Evolutionary conservation across 164 flowering plant genomes (phyloP).

Genomic region (Magnolia officinalis): DNA sequence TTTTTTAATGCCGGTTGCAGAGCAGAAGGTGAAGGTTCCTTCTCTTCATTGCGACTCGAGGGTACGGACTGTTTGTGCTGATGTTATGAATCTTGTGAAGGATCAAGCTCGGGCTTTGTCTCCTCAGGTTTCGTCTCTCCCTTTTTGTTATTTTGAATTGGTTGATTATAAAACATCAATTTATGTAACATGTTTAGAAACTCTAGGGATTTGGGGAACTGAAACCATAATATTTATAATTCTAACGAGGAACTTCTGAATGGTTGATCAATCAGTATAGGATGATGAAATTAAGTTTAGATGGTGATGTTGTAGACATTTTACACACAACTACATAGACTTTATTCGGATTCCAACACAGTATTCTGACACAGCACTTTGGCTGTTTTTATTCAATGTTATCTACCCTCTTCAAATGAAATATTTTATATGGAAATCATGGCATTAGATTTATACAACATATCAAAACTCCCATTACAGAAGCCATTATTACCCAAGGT

Average conservation of each 20-base stretch:
- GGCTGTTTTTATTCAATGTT: no score
- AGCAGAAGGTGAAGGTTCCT: conserved; percentile 97
- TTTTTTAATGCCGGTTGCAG: conserved; percentile 28
- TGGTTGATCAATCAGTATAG: not conserved
- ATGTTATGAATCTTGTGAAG: conserved; percentile 69
- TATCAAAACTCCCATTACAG: no score
- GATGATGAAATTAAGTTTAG: not conserved
- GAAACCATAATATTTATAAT: not conserved
- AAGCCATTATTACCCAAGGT: no score
- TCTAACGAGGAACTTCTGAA: not conserved
- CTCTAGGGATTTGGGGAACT: not conserved
- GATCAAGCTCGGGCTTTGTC: conserved; percentile 58
- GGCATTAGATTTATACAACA: no score
- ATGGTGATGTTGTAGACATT: not conserved
- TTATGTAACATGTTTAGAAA: no score
- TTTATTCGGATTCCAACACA: no score
- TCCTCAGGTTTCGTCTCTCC: conserved; percentile 50
- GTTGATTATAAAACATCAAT: no score
- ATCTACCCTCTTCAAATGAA: no score
- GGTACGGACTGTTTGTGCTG: conserved; percentile 77
- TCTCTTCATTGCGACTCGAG: conserved; percentile 66
- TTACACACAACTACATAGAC: not conserved
- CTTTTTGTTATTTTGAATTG: not conserved
- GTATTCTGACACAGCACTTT: no score
- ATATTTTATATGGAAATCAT: no score